Base-by-base conservation (phyloP, 2,329 filamentous ascomycete genomes). In the Ascochyta clinopodiicola region DNA sequence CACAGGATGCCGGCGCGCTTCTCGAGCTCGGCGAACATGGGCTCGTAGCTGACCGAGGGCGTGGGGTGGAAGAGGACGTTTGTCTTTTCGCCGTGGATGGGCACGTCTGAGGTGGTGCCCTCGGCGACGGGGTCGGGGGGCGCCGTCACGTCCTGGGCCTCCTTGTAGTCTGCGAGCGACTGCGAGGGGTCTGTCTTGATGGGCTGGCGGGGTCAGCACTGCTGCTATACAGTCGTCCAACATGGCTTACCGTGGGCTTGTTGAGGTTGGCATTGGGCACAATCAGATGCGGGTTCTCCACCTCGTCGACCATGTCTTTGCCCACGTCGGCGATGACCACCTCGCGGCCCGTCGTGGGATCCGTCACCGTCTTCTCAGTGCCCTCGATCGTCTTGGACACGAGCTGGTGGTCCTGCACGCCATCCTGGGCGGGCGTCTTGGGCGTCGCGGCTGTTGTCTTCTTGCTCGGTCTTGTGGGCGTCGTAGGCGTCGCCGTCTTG, bases 11-110 rank as follows among this genome's bases (percentile, higher is more conserved):
- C 86, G n/a, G 89, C 90, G 9, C 88, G 85, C 62, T 86, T 85
- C 77, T 98, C 92, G 54, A 97, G 76, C 12, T 85, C 77, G 19
- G 82, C 84, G 72, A 90, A 97, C 84, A 92, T 96, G 4, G 93
- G 92, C 75, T 96, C 91, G 71, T 92, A 96, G 78, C 88, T 92
- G 63, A 96, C 85, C 0, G 89, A 90, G 0, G 94, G 94, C 0
- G 94, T 98, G 15, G 95, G 94, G 75, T 97, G 94, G 76, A 98
- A 98, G 27, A 97, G 83, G 17, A 98, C 88, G 60, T 96, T 97
- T 3, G 95, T 98, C 83, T 95, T 97, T 73, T 98, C 94, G 68
- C 93, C 94, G 70, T 93, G 90, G 55, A 98, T 96, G 3, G 95
- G 95, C 1, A 98, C 92, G 75, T 98, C 95, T 24, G 91, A 93